phyloP scores from a whole-genome alignment of 1,284 basidiomycete species.

The Papiliotrema terrestris region DNA sequence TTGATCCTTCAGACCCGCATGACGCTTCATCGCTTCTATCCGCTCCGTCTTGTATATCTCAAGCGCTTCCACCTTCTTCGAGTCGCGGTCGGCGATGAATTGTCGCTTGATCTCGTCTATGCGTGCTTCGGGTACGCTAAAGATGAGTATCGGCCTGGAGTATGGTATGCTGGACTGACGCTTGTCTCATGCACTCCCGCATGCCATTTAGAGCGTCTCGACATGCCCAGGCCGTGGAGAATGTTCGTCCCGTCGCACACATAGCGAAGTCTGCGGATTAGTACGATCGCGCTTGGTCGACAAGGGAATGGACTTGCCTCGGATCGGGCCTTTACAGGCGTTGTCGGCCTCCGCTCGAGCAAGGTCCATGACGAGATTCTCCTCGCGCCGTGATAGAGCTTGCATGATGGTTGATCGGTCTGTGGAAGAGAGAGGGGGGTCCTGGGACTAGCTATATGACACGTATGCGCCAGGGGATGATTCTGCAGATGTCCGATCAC shows the following conservation, averaged over 20 bases:
- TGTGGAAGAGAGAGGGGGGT: neutral
- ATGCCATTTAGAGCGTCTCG: slow-evolving; percentile 64
- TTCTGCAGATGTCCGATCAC: too few relatives aligned
- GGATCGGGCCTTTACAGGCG: slow-evolving; percentile 71
- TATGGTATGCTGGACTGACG: slow-evolving; percentile 55
- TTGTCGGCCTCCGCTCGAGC: slow-evolving; percentile 76
- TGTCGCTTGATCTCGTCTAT: slow-evolving; percentile 45
- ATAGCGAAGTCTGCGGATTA: slow-evolving; percentile 68
- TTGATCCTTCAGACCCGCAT: slow-evolving; percentile 25
- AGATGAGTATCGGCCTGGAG: neutral
- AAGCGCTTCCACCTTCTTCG: slow-evolving; percentile 33
- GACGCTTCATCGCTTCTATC: slow-evolving; percentile 24
- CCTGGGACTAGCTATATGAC: neutral
- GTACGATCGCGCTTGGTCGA: neutral
- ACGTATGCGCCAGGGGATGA: neutral
- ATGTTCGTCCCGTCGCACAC: slow-evolving; percentile 73
- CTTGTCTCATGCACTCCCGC: slow-evolving; percentile 76
- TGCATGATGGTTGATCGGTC: slow-evolving; percentile 58
- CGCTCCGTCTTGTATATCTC: slow-evolving; percentile 30
- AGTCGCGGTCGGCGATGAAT: slow-evolving; percentile 43
- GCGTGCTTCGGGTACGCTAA: slow-evolving; percentile 37
- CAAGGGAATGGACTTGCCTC: slow-evolving; percentile 54
- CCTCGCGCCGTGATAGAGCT: slow-evolving; percentile 80
- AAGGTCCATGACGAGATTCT: slow-evolving; percentile 73
- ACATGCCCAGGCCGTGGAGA: slow-evolving; percentile 82